Base-by-base conservation (phyloP, 352 stramenopile genomes). In the Globisporangium ultimum region DNA sequence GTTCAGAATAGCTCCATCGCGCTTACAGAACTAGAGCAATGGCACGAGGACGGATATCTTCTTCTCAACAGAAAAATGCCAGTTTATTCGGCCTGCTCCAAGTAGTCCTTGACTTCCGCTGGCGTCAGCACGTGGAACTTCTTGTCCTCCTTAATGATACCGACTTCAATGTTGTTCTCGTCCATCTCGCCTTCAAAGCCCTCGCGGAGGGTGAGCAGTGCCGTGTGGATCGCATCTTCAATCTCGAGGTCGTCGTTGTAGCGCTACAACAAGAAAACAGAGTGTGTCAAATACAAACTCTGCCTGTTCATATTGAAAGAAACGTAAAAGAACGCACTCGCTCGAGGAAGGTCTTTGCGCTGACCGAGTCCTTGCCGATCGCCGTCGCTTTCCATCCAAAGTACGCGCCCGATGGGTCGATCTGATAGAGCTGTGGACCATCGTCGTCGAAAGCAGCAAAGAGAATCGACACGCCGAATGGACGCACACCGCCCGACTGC, bases 381-480 rank as follows among this genome's bases (percentile, higher is more conserved):
- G 98, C 98, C 32, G 97, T 99, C n/a, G 98, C 98, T 76, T 99
- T 99, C 98, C 98, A 99, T 46, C 92, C 96, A 81, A 99, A 99
- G 77, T 98, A 99, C 6, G 97, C 87, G 34, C 97, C 97, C 10
- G 89, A 98, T 9, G 97, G 97, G 73, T 99, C 97, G 28, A 99
- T 98, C 74, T 98, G 94, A 81, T 98, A 99, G 28, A 99, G 78
- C 70, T 98, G 84, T 45, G 98, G 97, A 18, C 93, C 95, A 57
- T 99, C 96, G 59, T 98, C 95, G 63, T 99, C 97, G 63, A 98
- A 98, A 56, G 97, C 98, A 6, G 97, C 97, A 48, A 99, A 97
- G 38, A 99, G 79, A 13, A 99, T 87, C 32, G 90, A 98, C n/a
- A 99, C 93, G 55, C 98, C 98, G 74, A 99, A 99, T 6, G 98